Evolutionary conservation across 2,329 filamentous ascomycete species (phyloP).

Genomic region (Nothophoma quercina): DNA sequence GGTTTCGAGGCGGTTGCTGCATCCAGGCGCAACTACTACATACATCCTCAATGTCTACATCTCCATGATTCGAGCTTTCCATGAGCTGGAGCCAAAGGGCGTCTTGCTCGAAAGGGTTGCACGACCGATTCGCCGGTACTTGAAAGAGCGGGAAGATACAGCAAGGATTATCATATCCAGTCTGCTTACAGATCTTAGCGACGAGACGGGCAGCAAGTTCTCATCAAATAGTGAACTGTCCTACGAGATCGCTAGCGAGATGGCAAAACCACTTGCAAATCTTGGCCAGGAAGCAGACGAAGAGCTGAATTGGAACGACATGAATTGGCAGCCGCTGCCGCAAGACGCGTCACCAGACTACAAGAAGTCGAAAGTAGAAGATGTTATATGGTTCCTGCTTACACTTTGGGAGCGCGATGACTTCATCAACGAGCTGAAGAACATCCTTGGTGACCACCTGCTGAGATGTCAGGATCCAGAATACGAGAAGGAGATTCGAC

Average conservation of each 20-base stretch:
- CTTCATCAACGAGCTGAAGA: constrained; percentile 94
- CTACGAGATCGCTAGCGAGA: constrained; percentile 69
- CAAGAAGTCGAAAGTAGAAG: constrained; percentile 84
- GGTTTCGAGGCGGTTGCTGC: constrained; percentile 71
- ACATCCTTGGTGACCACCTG: constrained; percentile 84
- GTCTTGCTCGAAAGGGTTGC: constrained; percentile 79
- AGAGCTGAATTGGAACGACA: constrained; percentile 89
- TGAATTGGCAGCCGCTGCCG: constrained; percentile 92
- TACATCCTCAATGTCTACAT: constrained; percentile 81
- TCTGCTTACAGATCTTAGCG: constrained; percentile 68
- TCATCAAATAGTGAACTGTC: constrained; percentile 72
- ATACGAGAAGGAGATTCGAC: constrained; percentile 80
- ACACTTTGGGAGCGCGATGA: constrained; percentile 88
- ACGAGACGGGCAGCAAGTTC: constrained; percentile 52
- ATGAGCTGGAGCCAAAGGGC: constrained; percentile 77
- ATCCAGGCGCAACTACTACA: constrained; percentile 77
- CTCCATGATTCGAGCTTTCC: constrained; percentile 78
- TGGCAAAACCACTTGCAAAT: constrained; percentile 66
- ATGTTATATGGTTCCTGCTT: constrained; percentile 90
- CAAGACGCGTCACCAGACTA: constrained; percentile 91
- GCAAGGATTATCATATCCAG: constrained; percentile 79
- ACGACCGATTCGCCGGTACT: constrained; percentile 74
- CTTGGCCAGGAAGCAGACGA: constrained; percentile 61
- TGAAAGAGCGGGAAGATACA: constrained; percentile 79
- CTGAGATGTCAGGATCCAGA: constrained; percentile 66